Evolutionary conservation across 352 stramenopile species (phyloP), one percentile per base, ranked within the genome.

Genomic region (Aphanomyces euteiches): DNA sequence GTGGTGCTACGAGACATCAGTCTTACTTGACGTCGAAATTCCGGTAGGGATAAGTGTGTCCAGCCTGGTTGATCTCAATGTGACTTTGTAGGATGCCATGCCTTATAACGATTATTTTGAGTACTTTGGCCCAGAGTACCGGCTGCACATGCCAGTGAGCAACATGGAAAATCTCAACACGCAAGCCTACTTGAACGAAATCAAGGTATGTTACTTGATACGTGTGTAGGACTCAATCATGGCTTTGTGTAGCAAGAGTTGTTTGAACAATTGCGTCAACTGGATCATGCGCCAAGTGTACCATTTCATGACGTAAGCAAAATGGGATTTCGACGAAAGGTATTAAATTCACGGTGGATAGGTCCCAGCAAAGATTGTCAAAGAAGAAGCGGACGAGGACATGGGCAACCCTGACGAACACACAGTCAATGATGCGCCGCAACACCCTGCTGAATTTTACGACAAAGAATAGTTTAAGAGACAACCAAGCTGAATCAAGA

Each of bases 41-140:
- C 82, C 85, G 8, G 66, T 72, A 2, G 28, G 28, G 28, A 28
- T 28, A 28, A 28, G 28, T 28, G 28, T 28, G 2, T 28, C 28
- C 28, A 28, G 28, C 28, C 28, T 28, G 28, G 28, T 28, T 28
- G 28, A 28, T 28, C 28, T 28, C 28, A 28, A 28, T 28, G 28
- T 28, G 28, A 28, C 28, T 28, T 28, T 28, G n/a, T 56, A 73
- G 1, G 96, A 99, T 69, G 92, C 98, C 5, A 98, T 99, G 78
- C 98, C 98, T 4, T 99, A 98, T 85, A 99, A 99, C 83, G 96
- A 99, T 78, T 99, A 99, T 83, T 99, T 98, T 81, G 97, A 99
- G 79, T 99, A 99, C 82, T 99, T 98, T 79, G 94, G 93, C 0
- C 97, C 97, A 1, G 95, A 99, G 76, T 99, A 98, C 81, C 95